Conservation (phyloP, 2,329 filamentous ascomycete species). For the Pestalotiopsis sp. region DNA sequence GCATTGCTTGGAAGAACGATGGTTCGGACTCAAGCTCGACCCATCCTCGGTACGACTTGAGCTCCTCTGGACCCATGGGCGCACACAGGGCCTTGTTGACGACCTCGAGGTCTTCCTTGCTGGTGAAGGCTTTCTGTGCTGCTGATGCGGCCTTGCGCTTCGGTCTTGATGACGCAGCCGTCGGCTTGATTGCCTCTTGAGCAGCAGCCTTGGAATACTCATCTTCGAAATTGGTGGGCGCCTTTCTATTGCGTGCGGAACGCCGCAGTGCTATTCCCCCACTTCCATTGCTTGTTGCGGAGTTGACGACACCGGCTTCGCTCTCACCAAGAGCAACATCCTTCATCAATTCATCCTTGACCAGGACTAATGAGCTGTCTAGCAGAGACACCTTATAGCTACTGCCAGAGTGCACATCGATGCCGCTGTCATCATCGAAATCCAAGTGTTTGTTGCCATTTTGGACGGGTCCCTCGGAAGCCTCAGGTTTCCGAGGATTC, state of each 20-base stretch:
- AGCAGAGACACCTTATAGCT: background rate
- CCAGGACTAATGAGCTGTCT: background rate
- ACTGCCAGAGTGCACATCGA: background rate
- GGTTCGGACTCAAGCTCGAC: slow-evolving; percentile 90
- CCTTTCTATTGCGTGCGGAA: slow-evolving; percentile 9
- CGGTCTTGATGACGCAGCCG: slow-evolving; percentile 29
- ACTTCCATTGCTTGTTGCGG: background rate
- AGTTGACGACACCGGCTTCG: background rate
- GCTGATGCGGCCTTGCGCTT: slow-evolving; percentile 47
- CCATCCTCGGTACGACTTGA: slow-evolving; percentile 70
- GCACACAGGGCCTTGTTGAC: slow-evolving; percentile 48
- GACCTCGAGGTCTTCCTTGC: slow-evolving; percentile 36
- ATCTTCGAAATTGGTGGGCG: slow-evolving; percentile 12
- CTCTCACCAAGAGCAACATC: background rate
- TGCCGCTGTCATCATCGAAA: background rate
- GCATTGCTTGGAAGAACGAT: slow-evolving; percentile 83
- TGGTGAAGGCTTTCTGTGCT: slow-evolving; percentile 31
- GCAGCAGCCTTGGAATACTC: slow-evolving; percentile 6
- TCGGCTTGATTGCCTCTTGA: background rate
- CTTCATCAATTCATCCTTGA: background rate
- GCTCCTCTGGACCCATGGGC: slow-evolving; percentile 53
- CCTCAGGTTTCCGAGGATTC: background rate
- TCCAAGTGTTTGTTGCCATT: background rate
- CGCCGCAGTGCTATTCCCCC: slow-evolving; percentile 3
- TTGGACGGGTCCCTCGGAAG: background rate